Conservation (phyloP, 1,139 yeast genomes). For the Suhomyces taliae region DNA sequence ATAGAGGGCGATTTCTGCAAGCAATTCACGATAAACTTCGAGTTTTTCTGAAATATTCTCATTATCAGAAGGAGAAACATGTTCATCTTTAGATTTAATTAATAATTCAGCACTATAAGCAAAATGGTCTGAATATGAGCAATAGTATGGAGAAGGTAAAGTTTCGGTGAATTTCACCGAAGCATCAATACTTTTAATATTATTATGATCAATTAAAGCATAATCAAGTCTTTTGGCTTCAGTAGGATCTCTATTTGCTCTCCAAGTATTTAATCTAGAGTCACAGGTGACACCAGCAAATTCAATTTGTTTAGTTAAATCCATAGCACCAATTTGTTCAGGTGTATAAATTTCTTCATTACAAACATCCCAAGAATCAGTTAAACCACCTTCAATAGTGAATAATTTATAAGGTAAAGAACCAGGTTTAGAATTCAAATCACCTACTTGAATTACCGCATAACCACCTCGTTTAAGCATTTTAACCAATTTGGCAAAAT, state of each 20-base stretch:
- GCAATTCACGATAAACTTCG: conserved; percentile 55
- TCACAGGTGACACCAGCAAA: conserved; percentile 89
- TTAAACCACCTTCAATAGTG: conserved; percentile 65
- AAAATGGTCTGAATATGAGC: conserved; percentile 89
- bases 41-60: conserved; percentile 22
- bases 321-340: conserved; percentile 49
- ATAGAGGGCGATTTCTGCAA: conserved; percentile 57
- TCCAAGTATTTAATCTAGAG: conserved; percentile 83
- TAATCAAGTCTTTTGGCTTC: conserved; percentile 93
- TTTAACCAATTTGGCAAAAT: conserved; percentile 67
- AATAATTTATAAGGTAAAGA: conserved; percentile 78
- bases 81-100: conserved; percentile 14
- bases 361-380: conserved; percentile 81
- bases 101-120: conserved; percentile 67
- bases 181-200: conserved; percentile 56
- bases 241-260: conserved; percentile 55
- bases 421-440: conserved; percentile 84
- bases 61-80: conserved; percentile 1
- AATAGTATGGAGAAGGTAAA: conserved; percentile 55
- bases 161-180: conserved; percentile 71
- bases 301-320: conserved; percentile 66
- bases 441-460: conserved; percentile 89
- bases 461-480: conserved; percentile 72
- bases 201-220: conserved; percentile 66
- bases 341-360: conserved; percentile 33